Evolutionary conservation across 2,329 filamentous ascomycete species (phyloP).

Genomic region (Aspergillus tanneri): DNA sequence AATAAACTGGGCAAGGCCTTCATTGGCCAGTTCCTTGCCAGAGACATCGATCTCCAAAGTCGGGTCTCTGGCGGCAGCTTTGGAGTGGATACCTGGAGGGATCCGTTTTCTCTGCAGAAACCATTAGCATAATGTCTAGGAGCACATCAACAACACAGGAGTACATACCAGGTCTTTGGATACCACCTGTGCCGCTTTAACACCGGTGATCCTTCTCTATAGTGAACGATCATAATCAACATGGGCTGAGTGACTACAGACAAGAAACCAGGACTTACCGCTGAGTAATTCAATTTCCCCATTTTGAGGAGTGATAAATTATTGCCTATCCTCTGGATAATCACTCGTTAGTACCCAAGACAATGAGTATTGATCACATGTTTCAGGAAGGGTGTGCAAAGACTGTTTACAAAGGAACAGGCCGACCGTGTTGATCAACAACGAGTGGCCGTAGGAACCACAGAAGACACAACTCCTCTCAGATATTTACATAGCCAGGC

Average conservation of each 20-base stretch:
- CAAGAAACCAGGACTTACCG: conserved; percentile 27
- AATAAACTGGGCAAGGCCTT: conserved; percentile 45
- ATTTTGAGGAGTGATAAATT: conserved; percentile 23
- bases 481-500: no score
- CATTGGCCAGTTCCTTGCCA: conserved; percentile 48
- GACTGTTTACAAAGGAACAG: no score
- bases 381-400: not conserved
- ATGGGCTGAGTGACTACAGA: not conserved
- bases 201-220: conserved; percentile 47
- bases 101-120: conserved; percentile 36
- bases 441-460: not conserved
- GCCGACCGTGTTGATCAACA: not conserved
- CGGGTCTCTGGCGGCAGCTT: conserved; percentile 33
- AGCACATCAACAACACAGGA: not conserved
- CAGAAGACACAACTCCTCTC: no score
- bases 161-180: conserved; percentile 44
- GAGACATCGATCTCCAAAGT: conserved; percentile 48
- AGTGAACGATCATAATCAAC: not conserved
- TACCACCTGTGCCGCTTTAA: conserved; percentile 48
- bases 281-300: conserved; percentile 42
- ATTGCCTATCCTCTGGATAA: not conserved
- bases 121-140: not conserved
- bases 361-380: not conserved
- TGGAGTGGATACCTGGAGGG: conserved; percentile 28
- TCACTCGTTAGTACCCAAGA: not conserved